Conservation (phyloP, 108 stramenopile genomes). For the Cyclotella distinguenda region DNA sequence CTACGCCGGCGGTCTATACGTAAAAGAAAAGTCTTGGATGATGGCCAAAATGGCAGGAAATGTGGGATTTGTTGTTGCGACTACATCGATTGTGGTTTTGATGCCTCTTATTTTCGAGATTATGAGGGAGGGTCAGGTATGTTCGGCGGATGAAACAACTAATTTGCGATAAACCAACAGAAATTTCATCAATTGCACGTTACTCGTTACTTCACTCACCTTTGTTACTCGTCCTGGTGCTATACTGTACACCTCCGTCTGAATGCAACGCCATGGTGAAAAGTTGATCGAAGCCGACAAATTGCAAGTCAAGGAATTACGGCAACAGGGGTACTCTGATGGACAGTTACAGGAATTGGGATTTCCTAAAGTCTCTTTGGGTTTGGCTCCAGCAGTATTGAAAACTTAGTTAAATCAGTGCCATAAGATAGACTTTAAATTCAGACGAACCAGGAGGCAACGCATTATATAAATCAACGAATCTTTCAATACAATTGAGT, state of each 20-base stretch:
- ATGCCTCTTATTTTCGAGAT: conserved; percentile 91
- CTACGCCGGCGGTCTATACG: conserved; percentile 54
- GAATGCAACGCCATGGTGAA: no score
- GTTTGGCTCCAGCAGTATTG: conserved; percentile 38
- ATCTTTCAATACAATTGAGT: no score
- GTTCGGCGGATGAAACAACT: conserved; percentile 6
- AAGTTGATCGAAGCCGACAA: conserved; percentile 72
- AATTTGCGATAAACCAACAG: neutral
- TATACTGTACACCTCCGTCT: no score
- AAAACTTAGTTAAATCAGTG: conserved; percentile 25
- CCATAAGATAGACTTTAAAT: no score
- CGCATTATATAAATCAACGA: no score
- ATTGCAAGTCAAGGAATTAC: conserved; percentile 73
- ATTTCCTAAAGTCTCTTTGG: conserved; percentile 56
- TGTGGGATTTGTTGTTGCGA: conserved; percentile 71
- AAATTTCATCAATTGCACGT: neutral
- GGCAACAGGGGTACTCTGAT: conserved; percentile 82
- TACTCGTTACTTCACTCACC: neutral
- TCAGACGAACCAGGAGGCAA: neutral
- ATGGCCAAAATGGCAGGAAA: conserved; percentile 57
- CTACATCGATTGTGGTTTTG: conserved; percentile 78
- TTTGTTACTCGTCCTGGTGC: neutral
- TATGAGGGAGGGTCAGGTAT: conserved; percentile 80
- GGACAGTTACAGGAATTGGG: conserved; percentile 87
- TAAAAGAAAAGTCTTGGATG: conserved; percentile 62